A percentile compares a stretch with the other conserved stretches of the same genome.
phyloP scores from a whole-genome alignment of 2,329 filamentous ascomycete species.

The Elsinoe necatrix region DNA sequence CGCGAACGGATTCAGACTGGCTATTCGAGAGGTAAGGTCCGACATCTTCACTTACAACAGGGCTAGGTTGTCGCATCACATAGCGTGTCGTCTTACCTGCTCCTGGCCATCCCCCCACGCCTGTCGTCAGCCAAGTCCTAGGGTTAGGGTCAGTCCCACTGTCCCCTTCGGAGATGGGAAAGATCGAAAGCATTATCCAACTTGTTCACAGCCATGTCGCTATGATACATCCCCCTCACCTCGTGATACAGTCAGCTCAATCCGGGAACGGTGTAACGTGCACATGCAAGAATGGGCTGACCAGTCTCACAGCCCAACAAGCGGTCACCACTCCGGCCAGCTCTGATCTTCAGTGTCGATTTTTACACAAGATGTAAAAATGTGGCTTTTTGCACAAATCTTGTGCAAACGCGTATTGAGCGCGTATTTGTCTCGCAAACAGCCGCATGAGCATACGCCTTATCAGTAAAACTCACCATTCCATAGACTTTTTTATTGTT shows the following conservation, averaged over 20 bases:
- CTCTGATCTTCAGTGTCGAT: not conserved
- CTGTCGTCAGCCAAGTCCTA: not conserved
- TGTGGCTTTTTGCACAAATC: constrained; percentile 1
- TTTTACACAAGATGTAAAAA: not conserved
- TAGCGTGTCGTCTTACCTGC: too few relatives aligned
- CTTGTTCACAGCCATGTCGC: not conserved
- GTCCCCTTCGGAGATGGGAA: not conserved
- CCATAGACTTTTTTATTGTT: not conserved
- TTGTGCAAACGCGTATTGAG: not conserved
- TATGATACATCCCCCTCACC: not conserved
- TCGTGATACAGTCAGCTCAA: not conserved
- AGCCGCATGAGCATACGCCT: not conserved
- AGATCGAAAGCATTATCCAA: not conserved
- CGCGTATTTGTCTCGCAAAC: not conserved
- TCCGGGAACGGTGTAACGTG: not conserved
- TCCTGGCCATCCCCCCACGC: not conserved
- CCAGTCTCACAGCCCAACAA: not conserved
- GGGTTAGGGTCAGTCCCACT: not conserved
- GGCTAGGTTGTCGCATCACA: not conserved
- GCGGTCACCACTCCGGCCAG: not conserved
- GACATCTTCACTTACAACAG: not conserved
- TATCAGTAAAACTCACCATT: not conserved
- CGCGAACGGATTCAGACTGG: constrained; percentile 36
- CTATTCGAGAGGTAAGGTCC: constrained; percentile 24
- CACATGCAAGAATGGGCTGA: not conserved